Evolutionary conservation across 176 grass and related monocot genomes (phyloP), one percentile per base, ranked within the genome.

Genomic region (Carex scoparia): DNA sequence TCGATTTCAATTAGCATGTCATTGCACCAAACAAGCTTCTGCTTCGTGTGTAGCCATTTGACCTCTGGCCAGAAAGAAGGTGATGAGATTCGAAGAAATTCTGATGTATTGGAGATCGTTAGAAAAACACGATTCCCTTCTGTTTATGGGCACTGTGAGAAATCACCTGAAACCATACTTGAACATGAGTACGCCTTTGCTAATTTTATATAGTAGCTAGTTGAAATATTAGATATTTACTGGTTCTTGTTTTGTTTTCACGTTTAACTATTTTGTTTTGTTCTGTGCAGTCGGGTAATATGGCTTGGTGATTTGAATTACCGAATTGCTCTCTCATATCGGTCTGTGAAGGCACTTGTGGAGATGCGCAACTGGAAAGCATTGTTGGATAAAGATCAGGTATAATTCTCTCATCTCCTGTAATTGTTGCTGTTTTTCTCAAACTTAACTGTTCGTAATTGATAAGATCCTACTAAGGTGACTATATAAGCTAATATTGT

Each of bases 1-100:
- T 98, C 95, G 27, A 98, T 98, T 94, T 95, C 95, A 4, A 93
- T 98, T 90, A 98, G 95, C 95, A 92, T 98, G 95, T 90, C 91
- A 85, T 92, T 98, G 89, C 95, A 98, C 88, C 95, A 98, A 95
- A 98, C 95, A 86, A 98, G 95, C 91, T 94, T 98, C 93, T 98
- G 95, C 95, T 98, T 98, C 84, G 90, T 98, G 88, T 98, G 95
- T 93, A 94, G 95, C 84, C 95, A 98, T 84, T 94, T 98, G 91
- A 98, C 95, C 0, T 98, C 95, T 1, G 95, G 95, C 23, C 93
- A 98, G 90, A 98, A 98, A 86, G 95, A 98, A 54, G 95, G 95
- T 59, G 95, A 98, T 70, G 95, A 98, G 80, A 61, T 90, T 38
- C 85, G 95, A 30, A 85, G 95, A 48, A 98, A 98, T 72, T 92